These are phyloP conservation scores for Symbiodinium pilosum DNA, from an alignment of 73 alveolate species.

Conservation along the genomic window DNA sequence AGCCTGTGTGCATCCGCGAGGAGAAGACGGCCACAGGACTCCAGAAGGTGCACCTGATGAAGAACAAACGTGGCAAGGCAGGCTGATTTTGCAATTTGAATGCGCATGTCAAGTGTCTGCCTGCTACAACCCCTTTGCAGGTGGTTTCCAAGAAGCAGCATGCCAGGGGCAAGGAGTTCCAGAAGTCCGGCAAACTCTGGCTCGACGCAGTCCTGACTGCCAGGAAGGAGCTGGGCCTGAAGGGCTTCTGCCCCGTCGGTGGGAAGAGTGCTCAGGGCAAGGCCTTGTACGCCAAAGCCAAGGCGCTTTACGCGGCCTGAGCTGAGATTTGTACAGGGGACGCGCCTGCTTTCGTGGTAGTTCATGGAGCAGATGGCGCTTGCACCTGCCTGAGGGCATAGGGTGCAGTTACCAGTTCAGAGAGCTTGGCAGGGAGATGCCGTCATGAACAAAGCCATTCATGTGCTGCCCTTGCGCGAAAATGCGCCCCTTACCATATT, in stretches of 20 bases:
- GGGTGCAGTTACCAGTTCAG: no score
- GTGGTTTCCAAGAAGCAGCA: constrained; percentile 15
- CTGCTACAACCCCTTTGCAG: no score
- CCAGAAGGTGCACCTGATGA: neutral
- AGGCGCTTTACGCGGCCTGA: constrained; percentile 34
- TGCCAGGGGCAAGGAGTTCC: constrained; percentile 11
- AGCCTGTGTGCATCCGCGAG: neutral
- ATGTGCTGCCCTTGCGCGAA: no score
- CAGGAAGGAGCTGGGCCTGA: constrained; percentile 51
- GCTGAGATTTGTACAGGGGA: no score
- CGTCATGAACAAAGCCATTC: no score
- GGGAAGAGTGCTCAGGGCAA: constrained; percentile 27
- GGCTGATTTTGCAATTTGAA: no score
- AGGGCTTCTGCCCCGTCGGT: constrained; percentile 31
- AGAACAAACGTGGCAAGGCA: constrained; percentile 42
- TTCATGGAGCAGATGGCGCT: constrained; percentile 47
- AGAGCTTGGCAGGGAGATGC: no score
- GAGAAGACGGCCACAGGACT: constrained; percentile 21
- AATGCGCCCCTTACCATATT: no score
- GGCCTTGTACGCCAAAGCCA: constrained; percentile 34
- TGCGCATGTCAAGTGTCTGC: no score
- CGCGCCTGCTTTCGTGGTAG: constrained; percentile 41
- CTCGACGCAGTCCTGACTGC: neutral
- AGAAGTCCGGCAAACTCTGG: neutral
- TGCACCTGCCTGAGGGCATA: no score